A percentile compares a stretch with the other conserved stretches of the same genome.
phyloP scores from a whole-genome alignment of 1,284 basidiomycete genomes.

The Ceratobasidium papillatum region DNA sequence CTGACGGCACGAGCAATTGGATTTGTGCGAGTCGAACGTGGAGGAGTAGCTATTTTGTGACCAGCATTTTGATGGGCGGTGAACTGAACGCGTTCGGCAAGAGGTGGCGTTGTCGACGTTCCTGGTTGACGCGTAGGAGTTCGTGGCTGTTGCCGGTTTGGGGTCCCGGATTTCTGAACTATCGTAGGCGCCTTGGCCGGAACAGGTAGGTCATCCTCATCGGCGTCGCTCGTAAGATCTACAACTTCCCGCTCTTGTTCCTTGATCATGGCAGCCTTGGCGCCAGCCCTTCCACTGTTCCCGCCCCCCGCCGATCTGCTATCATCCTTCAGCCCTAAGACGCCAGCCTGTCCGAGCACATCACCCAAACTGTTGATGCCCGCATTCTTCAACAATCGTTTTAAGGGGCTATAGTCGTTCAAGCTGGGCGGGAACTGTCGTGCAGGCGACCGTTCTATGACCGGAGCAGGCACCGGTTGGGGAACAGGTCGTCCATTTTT shows the following conservation, averaged over 20 bases:
- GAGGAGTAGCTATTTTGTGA: neutral
- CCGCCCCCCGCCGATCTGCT: neutral
- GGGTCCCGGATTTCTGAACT: neutral
- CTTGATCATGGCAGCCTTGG: constrained; percentile 23
- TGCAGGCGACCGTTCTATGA: neutral
- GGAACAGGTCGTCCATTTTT: neutral
- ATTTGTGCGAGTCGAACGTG: neutral
- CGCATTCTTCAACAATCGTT: constrained; percentile 14
- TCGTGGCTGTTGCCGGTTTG: neutral
- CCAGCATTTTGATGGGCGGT: neutral
- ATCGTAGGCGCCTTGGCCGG: neutral
- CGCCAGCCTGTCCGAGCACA: constrained; percentile 12
- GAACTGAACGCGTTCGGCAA: neutral
- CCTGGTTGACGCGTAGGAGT: neutral
- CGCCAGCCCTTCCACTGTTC: neutral
- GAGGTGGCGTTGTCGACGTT: constrained; percentile 10
- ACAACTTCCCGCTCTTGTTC: constrained; percentile 28
- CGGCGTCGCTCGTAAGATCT: constrained; percentile 25
- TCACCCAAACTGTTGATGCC: constrained; percentile 4
- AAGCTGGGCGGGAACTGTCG: constrained; percentile 2
- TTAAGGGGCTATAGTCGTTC: constrained; percentile 24
- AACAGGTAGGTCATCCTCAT: constrained; percentile 7
- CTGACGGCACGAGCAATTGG: neutral
- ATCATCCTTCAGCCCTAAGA: constrained; percentile 16
- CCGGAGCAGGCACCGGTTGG: neutral